Conservation (phyloP, 2,329 filamentous ascomycete genomes). For the Exophiala aquamarina region DNA sequence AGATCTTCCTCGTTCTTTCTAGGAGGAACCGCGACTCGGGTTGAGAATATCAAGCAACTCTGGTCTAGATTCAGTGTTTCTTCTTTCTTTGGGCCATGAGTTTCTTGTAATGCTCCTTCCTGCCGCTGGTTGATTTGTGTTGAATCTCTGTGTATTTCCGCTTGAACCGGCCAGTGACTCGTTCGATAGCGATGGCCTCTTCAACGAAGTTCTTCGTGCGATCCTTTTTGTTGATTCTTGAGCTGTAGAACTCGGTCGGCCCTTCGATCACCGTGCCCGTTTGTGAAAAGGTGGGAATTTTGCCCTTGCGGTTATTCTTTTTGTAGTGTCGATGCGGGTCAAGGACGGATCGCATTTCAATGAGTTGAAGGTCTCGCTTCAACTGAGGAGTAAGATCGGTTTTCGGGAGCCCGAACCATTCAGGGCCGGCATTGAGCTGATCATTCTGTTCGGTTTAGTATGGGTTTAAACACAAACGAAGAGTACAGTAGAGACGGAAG, state of each 20-base stretch:
- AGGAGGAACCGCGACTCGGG: too few species aligned
- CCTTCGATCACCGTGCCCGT: constrained; percentile 87
- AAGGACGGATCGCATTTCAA: constrained; percentile 84
- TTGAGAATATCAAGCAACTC: too few species aligned
- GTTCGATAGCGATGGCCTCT: constrained; percentile 71
- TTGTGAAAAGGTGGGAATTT: constrained; percentile 79
- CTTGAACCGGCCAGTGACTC: constrained; percentile 71
- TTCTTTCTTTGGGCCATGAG: constrained; percentile 61
- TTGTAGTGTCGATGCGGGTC: constrained; percentile 91
- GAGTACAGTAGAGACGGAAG: constrained; percentile 12
- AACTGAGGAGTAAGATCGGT: constrained; percentile 82
- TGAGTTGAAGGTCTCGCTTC: constrained; percentile 83
- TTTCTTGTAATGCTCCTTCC: constrained; percentile 85
- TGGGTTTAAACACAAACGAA: constrained; percentile 8
- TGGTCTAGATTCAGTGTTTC: constrained; percentile 11
- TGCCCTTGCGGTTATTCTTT: constrained; percentile 68
- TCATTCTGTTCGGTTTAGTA: constrained; percentile 46
- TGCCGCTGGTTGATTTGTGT: constrained; percentile 77
- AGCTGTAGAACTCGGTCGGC: constrained; percentile 81
- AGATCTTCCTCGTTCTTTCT: too few species aligned
- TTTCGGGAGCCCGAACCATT: constrained; percentile 86
- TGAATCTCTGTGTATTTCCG: constrained; percentile 86
- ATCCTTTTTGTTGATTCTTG: constrained; percentile 80
- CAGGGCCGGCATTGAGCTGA: constrained; percentile 67
- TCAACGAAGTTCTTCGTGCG: constrained; percentile 84